Evolutionary conservation across 2,329 filamentous ascomycete species (phyloP).

Genomic region (Kalaharituber pfeilii): DNA sequence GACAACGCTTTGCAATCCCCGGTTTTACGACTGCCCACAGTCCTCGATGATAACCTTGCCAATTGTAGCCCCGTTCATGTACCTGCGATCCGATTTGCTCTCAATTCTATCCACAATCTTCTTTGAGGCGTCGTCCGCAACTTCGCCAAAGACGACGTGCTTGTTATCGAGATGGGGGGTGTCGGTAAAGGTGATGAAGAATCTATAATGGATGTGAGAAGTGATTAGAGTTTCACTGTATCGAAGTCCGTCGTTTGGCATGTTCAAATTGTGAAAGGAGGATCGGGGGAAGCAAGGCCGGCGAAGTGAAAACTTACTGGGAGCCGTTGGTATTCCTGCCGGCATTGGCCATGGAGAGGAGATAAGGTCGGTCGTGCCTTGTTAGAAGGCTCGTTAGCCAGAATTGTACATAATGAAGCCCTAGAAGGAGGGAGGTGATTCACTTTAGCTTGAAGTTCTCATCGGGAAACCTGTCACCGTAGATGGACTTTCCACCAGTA

Average conservation of each 20-base stretch:
- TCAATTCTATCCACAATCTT: slow-evolving; percentile 17
- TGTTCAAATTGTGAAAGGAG: no score
- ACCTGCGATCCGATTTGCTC: slow-evolving; percentile 11
- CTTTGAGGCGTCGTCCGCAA: slow-evolving; percentile 32
- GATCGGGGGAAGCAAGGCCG: no score
- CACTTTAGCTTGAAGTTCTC: slow-evolving; percentile 63
- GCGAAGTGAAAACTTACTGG: slow-evolving; percentile 27
- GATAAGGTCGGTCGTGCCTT: slow-evolving; percentile 52
- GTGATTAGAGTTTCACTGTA: not conserved
- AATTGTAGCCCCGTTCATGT: slow-evolving; percentile 11
- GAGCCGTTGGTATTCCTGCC: slow-evolving; percentile 80
- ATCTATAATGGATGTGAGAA: slow-evolving; percentile 24
- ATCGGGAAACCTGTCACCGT: slow-evolving; percentile 83
- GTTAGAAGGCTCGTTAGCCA: not conserved
- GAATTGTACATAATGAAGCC: no score
- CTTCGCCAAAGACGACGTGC: slow-evolving; percentile 73
- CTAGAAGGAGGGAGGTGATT: not conserved
- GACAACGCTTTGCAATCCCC: no score
- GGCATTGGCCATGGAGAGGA: slow-evolving; percentile 90
- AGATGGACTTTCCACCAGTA: slow-evolving; percentile 85
- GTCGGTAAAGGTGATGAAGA: slow-evolving; percentile 44
- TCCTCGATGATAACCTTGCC: slow-evolving; percentile 11
- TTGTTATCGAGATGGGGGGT: slow-evolving; percentile 44
- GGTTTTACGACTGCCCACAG: no score
- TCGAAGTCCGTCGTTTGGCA: no score